Evolutionary conservation across 495 filamentous ascomycete genomes (phyloP).

Genomic region (Penicillium ochrochloron): DNA sequence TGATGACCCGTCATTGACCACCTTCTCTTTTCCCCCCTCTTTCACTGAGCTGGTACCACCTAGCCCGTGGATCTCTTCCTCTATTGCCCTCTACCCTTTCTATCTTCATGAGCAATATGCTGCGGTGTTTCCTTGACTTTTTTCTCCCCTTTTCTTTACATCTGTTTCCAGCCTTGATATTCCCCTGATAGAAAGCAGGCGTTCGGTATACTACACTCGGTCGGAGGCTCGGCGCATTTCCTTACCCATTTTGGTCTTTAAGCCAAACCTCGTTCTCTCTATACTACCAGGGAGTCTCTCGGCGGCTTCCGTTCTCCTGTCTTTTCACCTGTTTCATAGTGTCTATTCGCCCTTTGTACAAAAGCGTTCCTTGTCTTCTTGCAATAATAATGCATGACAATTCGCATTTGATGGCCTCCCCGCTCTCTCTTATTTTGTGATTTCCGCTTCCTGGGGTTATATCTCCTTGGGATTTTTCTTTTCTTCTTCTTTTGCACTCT

Average conservation of each 20-base stretch:
- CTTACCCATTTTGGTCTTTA: slow-evolving; percentile 10
- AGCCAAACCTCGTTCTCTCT: slow-evolving; percentile 19
- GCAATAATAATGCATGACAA: slow-evolving; percentile 22
- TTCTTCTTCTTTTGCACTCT: slow-evolving; percentile 19
- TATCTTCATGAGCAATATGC: slow-evolving; percentile 41
- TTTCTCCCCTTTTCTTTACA: slow-evolving; percentile 23
- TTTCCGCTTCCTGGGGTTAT: slow-evolving; percentile 9
- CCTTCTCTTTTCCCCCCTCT: slow-evolving; percentile 19
- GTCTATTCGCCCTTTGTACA: slow-evolving; percentile 40
- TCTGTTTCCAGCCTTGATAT: slow-evolving; percentile 37
- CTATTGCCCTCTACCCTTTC: slow-evolving; percentile 29
- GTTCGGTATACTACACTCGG: slow-evolving; percentile 46
- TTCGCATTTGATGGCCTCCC: slow-evolving; percentile 25
- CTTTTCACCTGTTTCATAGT: slow-evolving; percentile 32
- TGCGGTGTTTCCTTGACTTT: slow-evolving; percentile 30
- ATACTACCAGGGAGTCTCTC: slow-evolving; percentile 17
- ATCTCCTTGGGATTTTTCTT: slow-evolving; percentile 24
- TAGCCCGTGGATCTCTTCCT: slow-evolving; percentile 33
- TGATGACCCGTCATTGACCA: slow-evolving; percentile 44
- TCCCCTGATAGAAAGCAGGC: slow-evolving; percentile 54
- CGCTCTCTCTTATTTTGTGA: slow-evolving; percentile 15
- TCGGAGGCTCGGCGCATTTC: slow-evolving; percentile 42
- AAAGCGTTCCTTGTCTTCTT: slow-evolving; percentile 37
- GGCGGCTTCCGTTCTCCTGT: slow-evolving; percentile 14
- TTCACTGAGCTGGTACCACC: slow-evolving; percentile 1